Conservation (phyloP, 2,329 filamentous ascomycete species). For the Epichloe amarillans region DNA sequence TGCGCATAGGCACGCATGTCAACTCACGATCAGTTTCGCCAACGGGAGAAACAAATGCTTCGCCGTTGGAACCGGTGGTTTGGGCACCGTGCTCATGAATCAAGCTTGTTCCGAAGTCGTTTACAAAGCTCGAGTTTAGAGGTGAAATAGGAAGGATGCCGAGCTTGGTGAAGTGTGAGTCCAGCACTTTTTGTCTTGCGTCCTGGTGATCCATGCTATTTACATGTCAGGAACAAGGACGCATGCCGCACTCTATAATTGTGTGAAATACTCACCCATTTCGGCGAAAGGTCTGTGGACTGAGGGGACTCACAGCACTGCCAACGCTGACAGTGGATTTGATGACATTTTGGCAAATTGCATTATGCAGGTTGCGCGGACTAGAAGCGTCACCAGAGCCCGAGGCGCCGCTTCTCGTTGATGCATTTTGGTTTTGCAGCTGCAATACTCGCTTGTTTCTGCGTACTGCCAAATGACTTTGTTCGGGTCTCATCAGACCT, state of each 20-base stretch:
- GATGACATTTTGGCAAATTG: not conserved
- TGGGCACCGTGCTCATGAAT: not conserved
- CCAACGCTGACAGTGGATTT: not conserved
- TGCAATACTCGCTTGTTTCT: not conserved
- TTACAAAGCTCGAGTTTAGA: not conserved
- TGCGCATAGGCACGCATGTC: conserved; percentile 33
- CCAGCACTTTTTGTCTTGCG: not conserved
- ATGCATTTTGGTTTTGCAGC: not conserved
- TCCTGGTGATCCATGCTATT: not conserved
- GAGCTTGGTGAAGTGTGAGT: not conserved
- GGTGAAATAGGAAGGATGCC: not conserved
- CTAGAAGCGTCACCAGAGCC: not conserved
- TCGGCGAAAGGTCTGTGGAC: not conserved
- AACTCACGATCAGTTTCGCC: not conserved
- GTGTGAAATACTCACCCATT: not conserved
- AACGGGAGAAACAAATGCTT: not conserved
- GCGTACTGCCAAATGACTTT: not conserved
- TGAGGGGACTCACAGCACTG: not conserved
- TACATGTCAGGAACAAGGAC: not conserved
- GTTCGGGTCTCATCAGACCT: not conserved
- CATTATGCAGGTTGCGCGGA: not conserved
- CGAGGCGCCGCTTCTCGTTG: not conserved
- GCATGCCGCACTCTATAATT: not conserved
- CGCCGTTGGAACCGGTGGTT: not conserved
- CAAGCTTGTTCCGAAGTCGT: conserved; percentile 8